Evolutionary conservation across 164 flowering plant species (phyloP).

Genomic region (Saururus chinensis): DNA sequence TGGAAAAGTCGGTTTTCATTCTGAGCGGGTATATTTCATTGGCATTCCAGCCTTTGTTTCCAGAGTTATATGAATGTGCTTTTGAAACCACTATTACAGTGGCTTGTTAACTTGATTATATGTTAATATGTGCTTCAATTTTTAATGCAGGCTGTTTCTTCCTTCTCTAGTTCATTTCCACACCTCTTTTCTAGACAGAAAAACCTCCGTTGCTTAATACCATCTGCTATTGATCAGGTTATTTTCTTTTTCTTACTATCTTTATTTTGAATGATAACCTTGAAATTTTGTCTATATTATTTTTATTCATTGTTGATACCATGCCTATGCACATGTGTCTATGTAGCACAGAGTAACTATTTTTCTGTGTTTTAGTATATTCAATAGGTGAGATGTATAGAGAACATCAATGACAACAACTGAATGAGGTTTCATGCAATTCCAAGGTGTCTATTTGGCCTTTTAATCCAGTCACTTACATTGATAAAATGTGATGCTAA

Average conservation of each 20-base stretch:
- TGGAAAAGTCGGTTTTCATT: slow-evolving; percentile 83
- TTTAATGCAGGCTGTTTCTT: slow-evolving; percentile 85
- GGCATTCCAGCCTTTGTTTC: neutral
- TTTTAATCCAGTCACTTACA: too few relatives aligned
- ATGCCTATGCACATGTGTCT: too few relatives aligned
- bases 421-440: too few relatives aligned
- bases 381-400: too few relatives aligned
- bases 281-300: too few relatives aligned
- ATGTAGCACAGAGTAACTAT: too few relatives aligned
- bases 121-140: slow-evolving; percentile 2
- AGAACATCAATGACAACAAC: too few relatives aligned
- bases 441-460: too few relatives aligned
- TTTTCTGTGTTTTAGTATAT: too few relatives aligned
- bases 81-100: neutral
- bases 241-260: neutral
- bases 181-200: slow-evolving; percentile 74
- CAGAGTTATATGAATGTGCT: neutral
- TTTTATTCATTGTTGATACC: too few relatives aligned
- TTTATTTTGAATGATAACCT: neutral
- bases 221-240: slow-evolving; percentile 99
- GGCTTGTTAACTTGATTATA: neutral
- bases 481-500: too few relatives aligned
- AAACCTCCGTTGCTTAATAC: slow-evolving; percentile 82
- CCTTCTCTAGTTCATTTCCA: slow-evolving; percentile 94
- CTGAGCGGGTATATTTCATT: slow-evolving; percentile 67